These are phyloP conservation scores for Entomortierella chlamydospora DNA, from an alignment of 192 early-diverging fungal species.

Conservation along the genomic window DNA sequence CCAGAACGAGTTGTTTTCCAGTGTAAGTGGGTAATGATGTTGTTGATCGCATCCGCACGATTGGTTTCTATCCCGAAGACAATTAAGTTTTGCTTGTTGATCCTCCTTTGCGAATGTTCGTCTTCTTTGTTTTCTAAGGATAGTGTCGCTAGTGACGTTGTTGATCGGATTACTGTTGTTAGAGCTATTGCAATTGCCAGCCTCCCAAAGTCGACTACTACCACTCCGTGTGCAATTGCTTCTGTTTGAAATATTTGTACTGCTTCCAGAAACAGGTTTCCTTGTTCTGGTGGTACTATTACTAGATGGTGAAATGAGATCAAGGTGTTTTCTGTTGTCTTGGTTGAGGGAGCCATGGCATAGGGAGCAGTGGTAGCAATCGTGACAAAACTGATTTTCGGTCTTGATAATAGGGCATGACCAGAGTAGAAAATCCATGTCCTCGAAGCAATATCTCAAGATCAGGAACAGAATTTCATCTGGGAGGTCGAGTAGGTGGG, in stretches of 20 bases:
- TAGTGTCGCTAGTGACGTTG: slow-evolving; percentile 5
- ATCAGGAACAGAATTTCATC: slow-evolving; percentile 34
- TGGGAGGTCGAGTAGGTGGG: slow-evolving; percentile 30
- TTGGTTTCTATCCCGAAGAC: background rate
- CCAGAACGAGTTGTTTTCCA: slow-evolving; percentile 3
- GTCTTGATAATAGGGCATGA: slow-evolving; percentile 22
- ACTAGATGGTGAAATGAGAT: background rate
- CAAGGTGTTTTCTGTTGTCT: background rate
- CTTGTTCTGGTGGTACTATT: background rate
- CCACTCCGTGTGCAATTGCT: background rate
- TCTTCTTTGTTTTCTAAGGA: slow-evolving; percentile 28
- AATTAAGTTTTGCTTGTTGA: background rate
- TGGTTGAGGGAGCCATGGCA: background rate
- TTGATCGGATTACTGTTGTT: background rate
- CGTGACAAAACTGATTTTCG: slow-evolving; percentile 28
- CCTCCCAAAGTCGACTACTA: background rate
- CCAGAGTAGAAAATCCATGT: slow-evolving; percentile 33
- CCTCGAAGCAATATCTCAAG: slow-evolving; percentile 22
- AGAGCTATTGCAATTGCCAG: background rate
- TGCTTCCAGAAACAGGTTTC: background rate
- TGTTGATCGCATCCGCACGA: background rate
- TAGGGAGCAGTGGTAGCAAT: slow-evolving; percentile 27
- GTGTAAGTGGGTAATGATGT: background rate
- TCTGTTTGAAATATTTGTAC: background rate
- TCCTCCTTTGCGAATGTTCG: background rate